Evolutionary conservation across 1,284 basidiomycete genomes (phyloP), one percentile per base, ranked within the genome.

Genomic region (Cutaneotrichosporon sp.): DNA sequence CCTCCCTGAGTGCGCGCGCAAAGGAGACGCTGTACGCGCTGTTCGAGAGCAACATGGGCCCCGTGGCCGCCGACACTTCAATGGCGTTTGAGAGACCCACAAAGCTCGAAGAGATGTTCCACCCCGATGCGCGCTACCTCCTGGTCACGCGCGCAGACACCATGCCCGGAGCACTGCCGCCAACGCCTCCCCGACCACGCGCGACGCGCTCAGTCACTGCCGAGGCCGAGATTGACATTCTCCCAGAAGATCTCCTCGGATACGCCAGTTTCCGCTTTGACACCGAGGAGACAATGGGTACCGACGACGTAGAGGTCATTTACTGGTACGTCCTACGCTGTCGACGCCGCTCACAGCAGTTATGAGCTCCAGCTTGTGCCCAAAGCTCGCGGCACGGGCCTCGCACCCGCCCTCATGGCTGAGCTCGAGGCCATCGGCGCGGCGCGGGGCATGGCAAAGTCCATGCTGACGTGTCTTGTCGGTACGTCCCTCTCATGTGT

Each of bases 181-280:
- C 34, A n/a, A 21, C 34, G n/a, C 42, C 26, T 3, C 42, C n/a
- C 22, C 34, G 45, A 57, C 52, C 38, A 18, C 46, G 39, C 13
- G 47, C 38, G 30, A 38, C 41, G 26, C 26, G 26, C 26, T 30
- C 26, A 5, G 26, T 10, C 26, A 30, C 26, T 10, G 26, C 26
- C 26, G 51, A 51, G 35, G 23, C 21, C 22, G 46, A 52, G 13
- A 34, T 15, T n/a, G 44, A 48, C 14, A 1, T 43, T n/a, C 8
- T 22, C 15, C 23, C 8, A 4, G 42, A 41, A 2, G 39, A 46
- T 12, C 30, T 73, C 33, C 33, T 72, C 10, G 73, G 68, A 15
- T 75, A 66, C 48, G 64, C 60, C n/a, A 64, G 64, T 34, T 74
- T 73, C 49, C 60, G 72, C n/a, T 75, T 74, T 47, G 72, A 73